Evolutionary conservation across 495 filamentous ascomycete genomes (phyloP).

Genomic region (Cairneyella variabilis): DNA sequence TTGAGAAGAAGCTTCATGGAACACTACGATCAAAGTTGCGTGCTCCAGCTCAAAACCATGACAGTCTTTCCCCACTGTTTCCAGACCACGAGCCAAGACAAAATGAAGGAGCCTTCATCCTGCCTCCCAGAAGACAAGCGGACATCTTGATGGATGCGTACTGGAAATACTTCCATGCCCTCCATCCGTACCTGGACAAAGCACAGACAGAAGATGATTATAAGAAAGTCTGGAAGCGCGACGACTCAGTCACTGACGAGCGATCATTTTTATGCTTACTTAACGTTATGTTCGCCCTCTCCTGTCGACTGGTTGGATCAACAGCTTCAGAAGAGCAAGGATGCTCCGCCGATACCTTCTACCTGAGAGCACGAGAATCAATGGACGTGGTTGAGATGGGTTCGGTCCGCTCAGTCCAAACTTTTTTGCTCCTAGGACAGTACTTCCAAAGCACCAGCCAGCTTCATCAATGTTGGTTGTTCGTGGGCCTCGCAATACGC

Average conservation of each 20-base stretch:
- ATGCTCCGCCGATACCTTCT: slow-evolving; percentile 34
- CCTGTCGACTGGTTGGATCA: slow-evolving; percentile 36
- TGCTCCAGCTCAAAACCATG: neutral
- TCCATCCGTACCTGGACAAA: slow-evolving; percentile 38
- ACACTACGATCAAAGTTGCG: neutral
- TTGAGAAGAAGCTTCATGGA: neutral
- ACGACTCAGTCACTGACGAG: slow-evolving; percentile 30
- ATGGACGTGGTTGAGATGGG: slow-evolving; percentile 36
- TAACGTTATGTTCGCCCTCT: slow-evolving; percentile 39
- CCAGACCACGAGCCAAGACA: neutral
- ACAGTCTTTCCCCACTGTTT: neutral
- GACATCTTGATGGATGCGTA: slow-evolving; percentile 38
- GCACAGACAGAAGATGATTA: slow-evolving; percentile 32
- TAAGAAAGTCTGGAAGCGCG: slow-evolving; percentile 33
- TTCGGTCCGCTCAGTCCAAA: slow-evolving; percentile 36
- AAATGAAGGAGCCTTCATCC: slow-evolving; percentile 27
- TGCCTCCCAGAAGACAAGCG: slow-evolving; percentile 38
- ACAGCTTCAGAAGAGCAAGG: slow-evolving; percentile 34
- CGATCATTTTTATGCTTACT: slow-evolving; percentile 40
- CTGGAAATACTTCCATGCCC: slow-evolving; percentile 38
- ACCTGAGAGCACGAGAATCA: slow-evolving; percentile 35
- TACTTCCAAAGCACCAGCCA: slow-evolving; percentile 41
- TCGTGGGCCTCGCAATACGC: slow-evolving; percentile 28
- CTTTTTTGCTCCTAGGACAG: slow-evolving; percentile 37
- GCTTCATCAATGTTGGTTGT: slow-evolving; percentile 34